These are phyloP conservation scores for Lactuca sativa DNA, from an alignment of 129 eudicot species.

Conservation along the genomic window DNA sequence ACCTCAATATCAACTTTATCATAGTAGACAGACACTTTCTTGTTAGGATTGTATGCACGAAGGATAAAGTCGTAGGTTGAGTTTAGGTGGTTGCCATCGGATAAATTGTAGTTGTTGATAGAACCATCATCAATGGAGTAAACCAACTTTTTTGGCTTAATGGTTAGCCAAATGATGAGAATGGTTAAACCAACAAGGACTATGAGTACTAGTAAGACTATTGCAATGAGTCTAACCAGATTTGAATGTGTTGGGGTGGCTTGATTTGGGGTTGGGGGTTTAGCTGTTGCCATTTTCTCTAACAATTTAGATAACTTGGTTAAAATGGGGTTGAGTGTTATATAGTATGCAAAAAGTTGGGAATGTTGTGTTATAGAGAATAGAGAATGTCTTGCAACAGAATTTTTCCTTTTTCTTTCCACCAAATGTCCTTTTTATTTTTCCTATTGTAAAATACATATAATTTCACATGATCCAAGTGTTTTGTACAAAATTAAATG, in stretches of 20 bases:
- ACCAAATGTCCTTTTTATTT: conserved; percentile 12
- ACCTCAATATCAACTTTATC: conserved; percentile 56
- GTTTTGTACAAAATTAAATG: background rate
- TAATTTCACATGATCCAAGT: conserved; percentile 1
- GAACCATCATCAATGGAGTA: conserved; percentile 75
- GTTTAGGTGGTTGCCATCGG: conserved; percentile 44
- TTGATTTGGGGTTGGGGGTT: conserved; percentile 22
- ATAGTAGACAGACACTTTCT: conserved; percentile 58
- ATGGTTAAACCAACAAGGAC: conserved; percentile 61
- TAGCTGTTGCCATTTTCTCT: conserved; percentile 34
- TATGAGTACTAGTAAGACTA: conserved; percentile 49
- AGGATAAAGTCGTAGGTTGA: conserved; percentile 62
- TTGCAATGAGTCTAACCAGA: conserved; percentile 42
- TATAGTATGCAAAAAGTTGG: conserved; percentile 34
- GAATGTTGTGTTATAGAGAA: conserved; percentile 38
- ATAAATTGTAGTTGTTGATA: conserved; percentile 52
- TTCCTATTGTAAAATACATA: background rate
- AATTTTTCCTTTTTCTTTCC: conserved; percentile 34
- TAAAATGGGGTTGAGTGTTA: conserved; percentile 24
- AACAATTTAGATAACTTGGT: conserved; percentile 1
- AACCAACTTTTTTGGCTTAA: conserved; percentile 59
- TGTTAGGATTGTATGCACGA: conserved; percentile 73
- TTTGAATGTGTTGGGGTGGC: conserved; percentile 31
- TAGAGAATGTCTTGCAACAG: conserved; percentile 37
- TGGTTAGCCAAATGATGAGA: conserved; percentile 64